phyloP scores from a whole-genome alignment of 495 filamentous ascomycete genomes.

The Aspergillus affinis region DNA sequence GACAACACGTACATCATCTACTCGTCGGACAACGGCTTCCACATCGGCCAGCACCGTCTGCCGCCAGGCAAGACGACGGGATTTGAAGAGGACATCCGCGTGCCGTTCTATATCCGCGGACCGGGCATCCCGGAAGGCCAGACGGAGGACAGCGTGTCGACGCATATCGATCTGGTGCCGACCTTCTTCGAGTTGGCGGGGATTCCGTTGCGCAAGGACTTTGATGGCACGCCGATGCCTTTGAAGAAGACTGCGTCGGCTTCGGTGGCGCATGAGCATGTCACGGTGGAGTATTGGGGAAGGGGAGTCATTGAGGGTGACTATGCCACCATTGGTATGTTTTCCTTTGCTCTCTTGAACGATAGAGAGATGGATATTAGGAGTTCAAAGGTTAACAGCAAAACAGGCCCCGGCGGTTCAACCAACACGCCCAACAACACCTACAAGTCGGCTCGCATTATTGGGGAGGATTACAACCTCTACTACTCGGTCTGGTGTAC shows the following conservation, averaged over 20 bases:
- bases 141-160: constrained; percentile 56
- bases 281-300: constrained; percentile 68
- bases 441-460: constrained; percentile 62
- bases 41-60: constrained; percentile 71
- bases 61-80: constrained; percentile 71
- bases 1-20: constrained; percentile 73
- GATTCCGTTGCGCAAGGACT: constrained; percentile 47
- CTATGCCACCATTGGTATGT: constrained; percentile 31
- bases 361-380: background rate
- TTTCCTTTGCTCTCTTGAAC: background rate
- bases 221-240: constrained; percentile 60
- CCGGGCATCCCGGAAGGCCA: constrained; percentile 50
- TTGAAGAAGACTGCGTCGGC: constrained; percentile 30
- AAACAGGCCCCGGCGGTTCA: constrained; percentile 23
- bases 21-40: constrained; percentile 73
- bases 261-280: constrained; percentile 58
- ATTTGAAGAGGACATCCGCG: constrained; percentile 72
- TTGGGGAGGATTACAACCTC: constrained; percentile 53
- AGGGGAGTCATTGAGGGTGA: constrained; percentile 50
- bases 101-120: constrained; percentile 63
- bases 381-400: background rate
- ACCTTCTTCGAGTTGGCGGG: constrained; percentile 58
- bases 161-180: constrained; percentile 69
- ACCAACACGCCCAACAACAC: constrained; percentile 52
- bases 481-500: constrained; percentile 69